A percentile compares a stretch with the other conserved stretches of the same genome.
Evolutionary conservation across 208 protist genomes (phyloP).

Genomic region (Crithidia sp.): DNA sequence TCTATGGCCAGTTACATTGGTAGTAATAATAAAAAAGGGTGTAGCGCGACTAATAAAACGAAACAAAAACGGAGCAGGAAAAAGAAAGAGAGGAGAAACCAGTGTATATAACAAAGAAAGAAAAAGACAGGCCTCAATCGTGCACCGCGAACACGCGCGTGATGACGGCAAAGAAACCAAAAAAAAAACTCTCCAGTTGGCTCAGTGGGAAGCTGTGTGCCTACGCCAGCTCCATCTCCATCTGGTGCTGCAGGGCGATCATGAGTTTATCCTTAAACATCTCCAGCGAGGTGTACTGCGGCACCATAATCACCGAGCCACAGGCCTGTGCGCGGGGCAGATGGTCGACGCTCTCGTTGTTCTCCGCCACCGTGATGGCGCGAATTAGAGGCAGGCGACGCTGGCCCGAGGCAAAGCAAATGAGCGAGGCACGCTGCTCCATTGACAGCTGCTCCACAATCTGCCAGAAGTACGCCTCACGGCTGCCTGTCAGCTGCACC

Average conservation of each 20-base stretch:
- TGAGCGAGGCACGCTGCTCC: constrained; percentile 79
- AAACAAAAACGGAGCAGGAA: background rate
- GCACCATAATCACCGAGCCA: constrained; percentile 84
- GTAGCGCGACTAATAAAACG: constrained; percentile 13
- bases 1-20: too few species aligned
- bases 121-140: background rate
- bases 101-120: constrained; percentile 6
- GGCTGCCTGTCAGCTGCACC: constrained; percentile 47
- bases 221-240: constrained; percentile 92
- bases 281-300: constrained; percentile 79
- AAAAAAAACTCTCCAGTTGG: background rate
- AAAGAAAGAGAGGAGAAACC: background rate
- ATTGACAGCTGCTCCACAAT: constrained; percentile 83
- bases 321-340: constrained; percentile 91
- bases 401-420: constrained; percentile 91
- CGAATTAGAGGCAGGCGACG: constrained; percentile 79
- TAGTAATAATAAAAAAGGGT: too few species aligned
- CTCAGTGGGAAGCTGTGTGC: too few species aligned
- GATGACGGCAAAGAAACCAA: background rate
- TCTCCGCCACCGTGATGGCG: constrained; percentile 78
- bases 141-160: too few species aligned
- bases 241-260: constrained; percentile 80
- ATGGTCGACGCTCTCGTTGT: constrained; percentile 79
- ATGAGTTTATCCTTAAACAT: constrained; percentile 83
- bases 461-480: constrained; percentile 83